Evolutionary conservation across 768 basidiomycete genomes (phyloP).

Genomic region (Albatrellus ellisii): DNA sequence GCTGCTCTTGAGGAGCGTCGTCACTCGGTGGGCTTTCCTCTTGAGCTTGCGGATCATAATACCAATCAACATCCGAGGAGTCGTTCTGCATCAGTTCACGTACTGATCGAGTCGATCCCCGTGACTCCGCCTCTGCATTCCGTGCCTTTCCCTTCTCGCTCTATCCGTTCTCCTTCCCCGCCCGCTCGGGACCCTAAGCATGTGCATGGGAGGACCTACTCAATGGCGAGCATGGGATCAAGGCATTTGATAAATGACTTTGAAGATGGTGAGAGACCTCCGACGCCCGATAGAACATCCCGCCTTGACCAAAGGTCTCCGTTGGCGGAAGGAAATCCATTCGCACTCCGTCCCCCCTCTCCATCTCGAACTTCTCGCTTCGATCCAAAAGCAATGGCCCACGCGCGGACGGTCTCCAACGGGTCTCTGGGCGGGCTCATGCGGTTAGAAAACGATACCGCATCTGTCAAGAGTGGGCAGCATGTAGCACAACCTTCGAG

Average conservation of each 20-base stretch:
- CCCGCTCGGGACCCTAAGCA: neutral
- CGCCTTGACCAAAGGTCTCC: slow-evolving; percentile 33
- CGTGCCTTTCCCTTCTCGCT: slow-evolving; percentile 44
- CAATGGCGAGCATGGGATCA: slow-evolving; percentile 39
- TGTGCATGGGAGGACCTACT: slow-evolving; percentile 34
- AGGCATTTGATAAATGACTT: slow-evolving; percentile 28
- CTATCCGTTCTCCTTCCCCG: slow-evolving; percentile 22
- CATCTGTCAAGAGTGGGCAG: slow-evolving; percentile 23
- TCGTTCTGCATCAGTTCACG: slow-evolving; percentile 38
- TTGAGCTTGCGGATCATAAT: slow-evolving; percentile 38
- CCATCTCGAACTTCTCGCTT: slow-evolving; percentile 53
- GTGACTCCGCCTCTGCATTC: slow-evolving; percentile 29
- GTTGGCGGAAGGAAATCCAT: slow-evolving; percentile 30
- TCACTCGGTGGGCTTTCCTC: slow-evolving; percentile 43
- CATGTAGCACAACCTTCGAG: slow-evolving; percentile 15
- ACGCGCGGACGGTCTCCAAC: slow-evolving; percentile 47
- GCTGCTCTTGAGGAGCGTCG: slow-evolving; percentile 26
- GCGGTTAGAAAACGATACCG: slow-evolving; percentile 40
- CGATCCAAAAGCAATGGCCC: slow-evolving; percentile 61
- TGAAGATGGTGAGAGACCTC: slow-evolving; percentile 23
- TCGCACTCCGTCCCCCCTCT: slow-evolving; percentile 55
- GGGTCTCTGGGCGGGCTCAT: slow-evolving; percentile 55
- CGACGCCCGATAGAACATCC: slow-evolving; percentile 27
- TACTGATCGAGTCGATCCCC: slow-evolving; percentile 29
- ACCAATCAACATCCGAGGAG: slow-evolving; percentile 26